Conservation (phyloP, 2,329 filamentous ascomycete genomes). For the Pestalotiopsis sp. region DNA sequence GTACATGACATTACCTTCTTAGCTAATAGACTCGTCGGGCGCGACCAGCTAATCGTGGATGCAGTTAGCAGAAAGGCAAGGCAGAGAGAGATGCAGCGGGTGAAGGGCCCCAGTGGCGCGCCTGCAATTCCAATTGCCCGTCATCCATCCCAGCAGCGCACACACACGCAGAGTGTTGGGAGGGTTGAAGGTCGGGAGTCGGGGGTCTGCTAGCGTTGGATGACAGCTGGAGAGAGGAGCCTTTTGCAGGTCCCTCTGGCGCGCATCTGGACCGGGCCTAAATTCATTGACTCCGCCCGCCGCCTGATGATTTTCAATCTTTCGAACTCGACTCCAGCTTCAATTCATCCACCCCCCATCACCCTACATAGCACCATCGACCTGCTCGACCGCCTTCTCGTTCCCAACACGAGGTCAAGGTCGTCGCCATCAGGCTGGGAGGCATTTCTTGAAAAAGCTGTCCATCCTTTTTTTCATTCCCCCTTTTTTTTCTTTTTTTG, state of each 20-base stretch:
- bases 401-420: slow-evolving; percentile 13
- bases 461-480: slow-evolving; percentile 9
- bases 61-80: neutral
- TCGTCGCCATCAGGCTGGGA: slow-evolving; percentile 10
- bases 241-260: neutral
- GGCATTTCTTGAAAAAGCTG: slow-evolving; percentile 12
- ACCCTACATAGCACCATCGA: slow-evolving; percentile 6
- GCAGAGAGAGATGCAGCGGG: neutral
- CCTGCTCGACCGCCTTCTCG: slow-evolving; percentile 12
- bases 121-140: slow-evolving; percentile 6
- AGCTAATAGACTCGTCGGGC: neutral
- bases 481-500: neutral
- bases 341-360: slow-evolving; percentile 10
- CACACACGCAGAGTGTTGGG: neutral
- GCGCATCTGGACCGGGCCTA: slow-evolving; percentile 12
- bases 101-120: slow-evolving; percentile 5
- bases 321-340: slow-evolving; percentile 9
- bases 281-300: slow-evolving; percentile 13
- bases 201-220: neutral
- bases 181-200: neutral
- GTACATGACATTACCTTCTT: neutral
- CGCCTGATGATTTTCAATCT: slow-evolving; percentile 13
- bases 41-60: neutral
- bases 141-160: neutral
- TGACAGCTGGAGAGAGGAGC: slow-evolving; percentile 8